A percentile compares a stretch with the other conserved stretches of the same genome.
Conservation (phyloP, 2,329 filamentous ascomycete species). For the Fusarium algeriense region DNA sequence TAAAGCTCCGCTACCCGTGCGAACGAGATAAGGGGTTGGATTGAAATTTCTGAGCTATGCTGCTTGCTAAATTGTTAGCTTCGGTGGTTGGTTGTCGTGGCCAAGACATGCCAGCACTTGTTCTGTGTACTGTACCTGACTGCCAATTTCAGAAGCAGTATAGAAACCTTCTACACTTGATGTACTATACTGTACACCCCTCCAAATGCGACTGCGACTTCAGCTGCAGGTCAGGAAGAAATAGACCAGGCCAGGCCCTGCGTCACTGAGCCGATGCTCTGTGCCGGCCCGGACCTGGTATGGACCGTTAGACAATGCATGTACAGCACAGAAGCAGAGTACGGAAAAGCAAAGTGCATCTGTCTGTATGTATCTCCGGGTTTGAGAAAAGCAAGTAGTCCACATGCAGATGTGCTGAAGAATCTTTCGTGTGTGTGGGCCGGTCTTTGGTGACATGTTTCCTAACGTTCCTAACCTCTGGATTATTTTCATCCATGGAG, state of each 20-base stretch:
- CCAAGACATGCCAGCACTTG: not conserved
- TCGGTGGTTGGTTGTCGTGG: slow-evolving; percentile 3
- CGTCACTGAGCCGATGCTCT: slow-evolving; percentile 20
- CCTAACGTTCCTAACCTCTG: not conserved
- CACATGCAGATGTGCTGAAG: slow-evolving; percentile 7
- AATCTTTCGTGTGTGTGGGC: slow-evolving; percentile 14
- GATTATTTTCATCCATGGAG: not conserved
- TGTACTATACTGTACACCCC: slow-evolving; percentile 16
- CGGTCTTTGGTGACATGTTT: not conserved
- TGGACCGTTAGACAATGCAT: not conserved
- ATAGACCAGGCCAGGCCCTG: slow-evolving; percentile 37
- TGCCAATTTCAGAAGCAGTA: slow-evolving; percentile 18
- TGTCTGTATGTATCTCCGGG: not conserved
- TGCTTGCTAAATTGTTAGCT: not conserved
- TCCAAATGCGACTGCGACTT: slow-evolving; percentile 3
- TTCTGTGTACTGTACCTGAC: slow-evolving; percentile 1
- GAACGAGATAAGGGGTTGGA: not conserved
- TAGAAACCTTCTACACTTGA: slow-evolving; percentile 13
- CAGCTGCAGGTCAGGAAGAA: slow-evolving; percentile 20
- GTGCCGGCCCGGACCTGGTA: slow-evolving; percentile 34
- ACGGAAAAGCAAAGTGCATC: slow-evolving; percentile 9
- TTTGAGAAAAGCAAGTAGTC: slow-evolving; percentile 7
- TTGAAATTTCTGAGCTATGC: slow-evolving; percentile 1
- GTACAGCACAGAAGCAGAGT: slow-evolving; percentile 3
- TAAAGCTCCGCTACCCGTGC: slow-evolving; percentile 9